Evolutionary conservation across 768 basidiomycete genomes (phyloP).

Genomic region (Termitomyces sp.): DNA sequence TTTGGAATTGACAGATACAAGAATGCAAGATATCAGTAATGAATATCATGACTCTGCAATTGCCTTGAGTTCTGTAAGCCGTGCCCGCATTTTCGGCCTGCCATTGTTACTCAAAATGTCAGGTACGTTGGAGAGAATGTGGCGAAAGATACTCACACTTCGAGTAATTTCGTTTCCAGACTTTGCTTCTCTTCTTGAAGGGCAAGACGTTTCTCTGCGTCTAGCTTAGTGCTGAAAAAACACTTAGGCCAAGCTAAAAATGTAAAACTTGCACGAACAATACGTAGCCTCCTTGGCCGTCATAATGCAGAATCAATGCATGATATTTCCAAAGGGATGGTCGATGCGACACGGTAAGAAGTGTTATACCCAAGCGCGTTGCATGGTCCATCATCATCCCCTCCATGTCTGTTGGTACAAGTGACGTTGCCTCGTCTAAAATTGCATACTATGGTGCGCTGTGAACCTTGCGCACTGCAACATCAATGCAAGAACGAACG

Average conservation of each 20-base stretch:
- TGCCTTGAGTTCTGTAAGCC: constrained; percentile 63
- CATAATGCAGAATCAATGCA: constrained; percentile 83
- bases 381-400: constrained; percentile 95
- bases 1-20: no score
- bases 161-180: constrained; percentile 79
- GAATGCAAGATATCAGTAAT: neutral
- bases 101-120: constrained; percentile 2
- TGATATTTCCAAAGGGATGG: constrained; percentile 95
- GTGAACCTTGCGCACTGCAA: neutral
- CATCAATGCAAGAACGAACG: constrained; percentile 16
- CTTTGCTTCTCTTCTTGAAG: constrained; percentile 94
- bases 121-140: neutral
- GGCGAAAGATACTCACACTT: constrained; percentile 59
- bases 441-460: constrained; percentile 76
- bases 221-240: constrained; percentile 70
- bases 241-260: neutral
- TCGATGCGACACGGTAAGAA: constrained; percentile 93
- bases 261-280: constrained; percentile 57
- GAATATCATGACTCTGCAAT: constrained; percentile 18
- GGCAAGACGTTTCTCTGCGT: constrained; percentile 85
- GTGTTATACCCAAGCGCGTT: constrained; percentile 81
- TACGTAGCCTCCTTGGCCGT: constrained; percentile 92
- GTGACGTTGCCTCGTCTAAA: constrained; percentile 93
- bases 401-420: constrained; percentile 91
- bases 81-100: constrained; percentile 79